Evolutionary conservation across 2,329 filamentous ascomycete species (phyloP).

Genomic region (Aspergillus novoparasiticus): DNA sequence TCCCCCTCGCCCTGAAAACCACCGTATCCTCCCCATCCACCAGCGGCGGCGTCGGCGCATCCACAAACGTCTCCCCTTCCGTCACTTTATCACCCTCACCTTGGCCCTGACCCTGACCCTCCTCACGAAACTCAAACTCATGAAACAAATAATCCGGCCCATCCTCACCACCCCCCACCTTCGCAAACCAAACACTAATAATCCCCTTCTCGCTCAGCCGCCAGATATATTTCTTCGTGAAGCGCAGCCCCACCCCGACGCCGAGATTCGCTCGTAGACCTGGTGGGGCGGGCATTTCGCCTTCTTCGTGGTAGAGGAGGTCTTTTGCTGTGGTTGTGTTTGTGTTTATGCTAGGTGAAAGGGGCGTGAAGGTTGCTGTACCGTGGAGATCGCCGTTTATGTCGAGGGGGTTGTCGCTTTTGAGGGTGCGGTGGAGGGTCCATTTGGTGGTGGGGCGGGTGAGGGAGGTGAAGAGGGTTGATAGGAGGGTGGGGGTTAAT

Average conservation of each 20-base stretch:
- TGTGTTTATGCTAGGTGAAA: background rate
- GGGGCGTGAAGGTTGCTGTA: constrained; percentile 40
- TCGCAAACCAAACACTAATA: constrained; percentile 51
- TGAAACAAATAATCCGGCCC: constrained; percentile 50
- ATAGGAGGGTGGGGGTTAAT: background rate
- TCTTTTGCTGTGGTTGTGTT: constrained; percentile 22
- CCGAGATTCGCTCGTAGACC: background rate
- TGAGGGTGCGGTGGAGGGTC: constrained; percentile 41
- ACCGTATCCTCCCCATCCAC: constrained; percentile 20
- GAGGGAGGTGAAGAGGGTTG: constrained; percentile 31
- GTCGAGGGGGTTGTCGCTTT: constrained; percentile 44
- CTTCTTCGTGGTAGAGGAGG: constrained; percentile 47
- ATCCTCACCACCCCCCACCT: constrained; percentile 28
- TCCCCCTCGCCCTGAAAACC: constrained; percentile 41
- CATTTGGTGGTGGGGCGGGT: constrained; percentile 31
- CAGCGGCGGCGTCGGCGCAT: constrained; percentile 28
- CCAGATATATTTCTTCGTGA: constrained; percentile 51
- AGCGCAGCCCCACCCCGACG: constrained; percentile 31
- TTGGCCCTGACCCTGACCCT: constrained; percentile 3
- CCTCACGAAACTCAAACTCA: constrained; percentile 39
- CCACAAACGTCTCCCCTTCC: constrained; percentile 23
- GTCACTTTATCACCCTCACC: background rate
- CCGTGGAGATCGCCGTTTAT: constrained; percentile 46
- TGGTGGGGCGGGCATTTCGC: constrained; percentile 37
- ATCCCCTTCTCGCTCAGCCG: constrained; percentile 29